These are phyloP conservation scores for Ambrosia artemisiifolia DNA, from an alignment of 129 eudicot genomes.

Conservation along the genomic window DNA sequence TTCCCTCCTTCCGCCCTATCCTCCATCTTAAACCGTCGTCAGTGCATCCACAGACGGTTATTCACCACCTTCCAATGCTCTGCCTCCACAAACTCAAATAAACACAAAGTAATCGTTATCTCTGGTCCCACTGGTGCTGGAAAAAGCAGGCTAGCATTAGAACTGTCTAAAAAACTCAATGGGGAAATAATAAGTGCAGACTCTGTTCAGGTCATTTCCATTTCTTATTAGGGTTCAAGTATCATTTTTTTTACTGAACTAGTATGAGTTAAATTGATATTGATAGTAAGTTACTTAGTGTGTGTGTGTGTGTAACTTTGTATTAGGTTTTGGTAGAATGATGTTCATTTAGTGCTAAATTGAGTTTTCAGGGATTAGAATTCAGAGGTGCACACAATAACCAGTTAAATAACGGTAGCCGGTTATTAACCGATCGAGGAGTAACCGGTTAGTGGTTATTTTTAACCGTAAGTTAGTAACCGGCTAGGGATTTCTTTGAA, in stretches of 20 bases:
- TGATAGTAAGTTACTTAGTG: no score
- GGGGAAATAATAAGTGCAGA: conserved; percentile 98
- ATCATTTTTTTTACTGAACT: neutral
- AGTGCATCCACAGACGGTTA: conserved; percentile 19
- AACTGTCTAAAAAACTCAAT: conserved; percentile 71
- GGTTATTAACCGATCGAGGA: no score
- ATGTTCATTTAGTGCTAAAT: neutral
- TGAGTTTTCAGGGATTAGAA: neutral
- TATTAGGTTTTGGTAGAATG: neutral
- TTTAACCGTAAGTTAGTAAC: no score
- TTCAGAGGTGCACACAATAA: neutral
- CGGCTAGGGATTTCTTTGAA: no score
- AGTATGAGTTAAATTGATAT: neutral
- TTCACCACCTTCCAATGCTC: conserved; percentile 39
- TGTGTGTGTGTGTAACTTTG: no score
- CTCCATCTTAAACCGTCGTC: conserved; percentile 28
- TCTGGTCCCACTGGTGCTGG: conserved; percentile 99
- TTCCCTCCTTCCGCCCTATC: conserved; percentile 25
- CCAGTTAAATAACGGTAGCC: no score
- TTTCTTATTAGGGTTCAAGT: neutral
- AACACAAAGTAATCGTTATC: conserved; percentile 76
- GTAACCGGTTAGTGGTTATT: no score
- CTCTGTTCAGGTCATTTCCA: conserved; percentile 70
- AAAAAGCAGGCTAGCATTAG: conserved; percentile 82
- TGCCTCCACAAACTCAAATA: conserved; percentile 37